A percentile compares a stretch with the other conserved stretches of the same genome.
phyloP scores from a whole-genome alignment of 2,329 filamentous ascomycete species.

The Fusarium acutatum region DNA sequence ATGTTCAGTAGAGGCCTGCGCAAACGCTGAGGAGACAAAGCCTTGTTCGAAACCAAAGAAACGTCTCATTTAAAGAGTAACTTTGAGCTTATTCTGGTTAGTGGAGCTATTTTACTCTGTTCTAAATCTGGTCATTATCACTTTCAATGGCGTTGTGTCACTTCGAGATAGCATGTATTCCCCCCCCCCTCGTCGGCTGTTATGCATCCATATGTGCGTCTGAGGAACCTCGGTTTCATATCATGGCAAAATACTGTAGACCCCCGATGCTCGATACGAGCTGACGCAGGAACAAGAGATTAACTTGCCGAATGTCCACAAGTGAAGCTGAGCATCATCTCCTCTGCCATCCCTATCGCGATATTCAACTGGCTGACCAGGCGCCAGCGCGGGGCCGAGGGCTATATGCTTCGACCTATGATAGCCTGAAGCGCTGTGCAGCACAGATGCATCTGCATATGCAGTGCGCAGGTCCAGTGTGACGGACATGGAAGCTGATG shows the following conservation, averaged over 20 bases:
- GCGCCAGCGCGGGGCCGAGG: slow-evolving; percentile 28
- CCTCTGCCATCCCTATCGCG: slow-evolving; percentile 1
- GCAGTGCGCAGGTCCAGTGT: slow-evolving; percentile 17
- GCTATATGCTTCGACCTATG: slow-evolving; percentile 10
- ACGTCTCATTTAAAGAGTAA: neutral
- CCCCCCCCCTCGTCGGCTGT: neutral
- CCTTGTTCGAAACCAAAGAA: slow-evolving; percentile 26
- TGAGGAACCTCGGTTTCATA: slow-evolving; percentile 2
- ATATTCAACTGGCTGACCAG: slow-evolving; percentile 29
- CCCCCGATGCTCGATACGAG: neutral
- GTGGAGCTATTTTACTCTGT: neutral
- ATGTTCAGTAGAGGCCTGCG: slow-evolving; percentile 4
- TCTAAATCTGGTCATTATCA: neutral
- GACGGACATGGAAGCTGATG: slow-evolving; percentile 27
- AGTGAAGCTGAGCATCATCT: neutral
- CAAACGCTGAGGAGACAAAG: slow-evolving; percentile 7
- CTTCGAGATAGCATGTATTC: neutral
- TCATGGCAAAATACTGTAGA: neutral
- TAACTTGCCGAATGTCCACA: slow-evolving; percentile 3
- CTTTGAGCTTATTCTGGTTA: neutral
- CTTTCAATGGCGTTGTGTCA: neutral
- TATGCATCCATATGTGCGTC: slow-evolving; percentile 2
- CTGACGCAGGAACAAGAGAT: slow-evolving; percentile 24
- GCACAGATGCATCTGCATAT: slow-evolving; percentile 2
- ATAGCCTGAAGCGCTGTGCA: slow-evolving; percentile 7